These are phyloP conservation scores for Irpex sp. DNA, from an alignment of 1,284 basidiomycete species.

Conservation along the genomic window DNA sequence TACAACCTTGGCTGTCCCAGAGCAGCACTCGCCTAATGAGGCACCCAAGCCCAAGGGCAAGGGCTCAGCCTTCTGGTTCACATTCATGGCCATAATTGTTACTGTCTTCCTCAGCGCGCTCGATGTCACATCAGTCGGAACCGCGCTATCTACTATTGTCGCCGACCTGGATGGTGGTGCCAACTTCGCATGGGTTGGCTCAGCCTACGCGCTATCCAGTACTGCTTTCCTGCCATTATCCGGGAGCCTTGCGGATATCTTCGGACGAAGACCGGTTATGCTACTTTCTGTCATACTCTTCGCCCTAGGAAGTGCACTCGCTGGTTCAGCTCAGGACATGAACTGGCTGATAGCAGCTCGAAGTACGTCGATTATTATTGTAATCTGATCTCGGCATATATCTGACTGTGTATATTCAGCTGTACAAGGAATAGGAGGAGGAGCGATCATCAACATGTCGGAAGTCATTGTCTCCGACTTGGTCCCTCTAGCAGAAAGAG, in stretches of 20 bases:
- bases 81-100: constrained; percentile 18
- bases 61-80: constrained; percentile 22
- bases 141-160: constrained; percentile 25
- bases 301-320: constrained; percentile 14
- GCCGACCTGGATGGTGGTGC: constrained; percentile 22
- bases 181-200: constrained; percentile 24
- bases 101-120: constrained; percentile 23
- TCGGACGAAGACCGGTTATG: constrained; percentile 25
- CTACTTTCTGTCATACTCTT: constrained; percentile 18
- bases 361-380: constrained; percentile 6
- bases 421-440: constrained; percentile 38
- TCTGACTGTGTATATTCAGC: constrained; percentile 13
- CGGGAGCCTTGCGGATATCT: constrained; percentile 23
- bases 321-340: constrained; percentile 17
- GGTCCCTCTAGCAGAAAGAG: constrained; percentile 33
- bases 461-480: constrained; percentile 35
- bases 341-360: constrained; percentile 16
- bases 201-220: constrained; percentile 22
- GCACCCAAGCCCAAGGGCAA: neutral
- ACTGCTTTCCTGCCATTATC: constrained; percentile 23
- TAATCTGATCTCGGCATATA: neutral
- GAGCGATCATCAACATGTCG: constrained; percentile 30
- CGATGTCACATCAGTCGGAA: constrained; percentile 22
- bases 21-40: neutral
- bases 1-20: neutral